A percentile compares a stretch with the other conserved stretches of the same genome.
These are phyloP conservation scores for Aspergillus cavernicola DNA, from an alignment of 495 filamentous ascomycete species.

Conservation along the genomic window DNA sequence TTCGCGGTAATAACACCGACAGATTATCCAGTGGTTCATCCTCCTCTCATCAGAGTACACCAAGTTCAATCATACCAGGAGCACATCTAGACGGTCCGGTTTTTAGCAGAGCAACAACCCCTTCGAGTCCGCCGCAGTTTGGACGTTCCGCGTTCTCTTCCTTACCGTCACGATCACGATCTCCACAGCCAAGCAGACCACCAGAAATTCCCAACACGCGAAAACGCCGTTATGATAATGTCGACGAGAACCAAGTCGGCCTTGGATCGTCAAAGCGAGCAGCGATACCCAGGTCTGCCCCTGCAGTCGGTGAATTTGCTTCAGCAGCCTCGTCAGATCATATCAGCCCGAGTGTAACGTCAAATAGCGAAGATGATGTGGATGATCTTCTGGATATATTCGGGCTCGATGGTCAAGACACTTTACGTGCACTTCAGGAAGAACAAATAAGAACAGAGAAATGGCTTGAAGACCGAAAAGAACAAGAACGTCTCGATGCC, in stretches of 20 bases:
- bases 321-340: background rate
- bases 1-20: constrained; percentile 10
- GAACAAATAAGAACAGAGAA: constrained; percentile 38
- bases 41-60: background rate
- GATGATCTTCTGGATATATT: constrained; percentile 20
- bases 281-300: background rate
- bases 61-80: background rate
- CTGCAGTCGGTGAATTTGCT: background rate
- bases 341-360: background rate
- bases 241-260: background rate
- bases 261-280: background rate
- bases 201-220: constrained; percentile 1
- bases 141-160: constrained; percentile 6
- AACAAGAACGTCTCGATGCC: constrained; percentile 45
- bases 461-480: constrained; percentile 26
- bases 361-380: constrained; percentile 6
- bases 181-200: background rate
- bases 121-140: background rate
- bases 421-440: constrained; percentile 30
- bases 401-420: constrained; percentile 26
- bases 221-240: constrained; percentile 15
- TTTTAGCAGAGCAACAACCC: background rate
- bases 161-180: constrained; percentile 3
- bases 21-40: background rate
- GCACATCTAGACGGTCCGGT: constrained; percentile 19